phyloP scores from a whole-genome alignment of 371 early-diverging fungal species.

The Mucor irregularis region DNA sequence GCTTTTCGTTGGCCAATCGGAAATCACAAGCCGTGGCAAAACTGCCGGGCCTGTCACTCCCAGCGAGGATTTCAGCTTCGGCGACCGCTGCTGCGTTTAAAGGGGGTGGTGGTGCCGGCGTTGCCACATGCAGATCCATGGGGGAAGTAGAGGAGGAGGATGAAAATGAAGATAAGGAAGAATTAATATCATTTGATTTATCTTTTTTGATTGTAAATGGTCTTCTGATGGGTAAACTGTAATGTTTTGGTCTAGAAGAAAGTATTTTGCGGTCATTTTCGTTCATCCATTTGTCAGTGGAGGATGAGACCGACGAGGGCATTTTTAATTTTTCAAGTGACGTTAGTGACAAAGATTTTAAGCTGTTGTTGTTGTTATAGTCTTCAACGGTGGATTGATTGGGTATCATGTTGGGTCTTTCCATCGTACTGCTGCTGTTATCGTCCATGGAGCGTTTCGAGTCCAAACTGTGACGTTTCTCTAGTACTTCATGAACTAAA shows the following conservation, averaged over 20 bases:
- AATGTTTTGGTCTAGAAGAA: neutral
- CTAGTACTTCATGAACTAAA: conserved; percentile 14
- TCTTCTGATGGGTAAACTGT: conserved; percentile 6
- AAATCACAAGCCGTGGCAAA: conserved; percentile 33
- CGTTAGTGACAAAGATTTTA: neutral
- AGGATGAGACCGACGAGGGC: neutral
- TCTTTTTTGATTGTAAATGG: conserved; percentile 10
- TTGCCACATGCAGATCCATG: too few relatives aligned
- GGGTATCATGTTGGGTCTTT: neutral
- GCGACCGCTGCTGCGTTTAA: conserved; percentile 5
- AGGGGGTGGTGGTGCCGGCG: neutral
- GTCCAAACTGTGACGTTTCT: conserved; percentile 15
- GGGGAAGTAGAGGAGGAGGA: neutral
- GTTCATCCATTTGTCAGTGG: neutral
- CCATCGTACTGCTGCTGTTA: neutral
- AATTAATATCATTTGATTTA: neutral
- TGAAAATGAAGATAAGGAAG: conserved; percentile 3
- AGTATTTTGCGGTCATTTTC: neutral
- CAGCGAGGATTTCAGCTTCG: conserved; percentile 12
- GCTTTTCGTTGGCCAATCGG: conserved; percentile 41
- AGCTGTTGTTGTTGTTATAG: neutral
- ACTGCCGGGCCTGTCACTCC: conserved; percentile 22
- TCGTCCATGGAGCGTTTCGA: neutral
- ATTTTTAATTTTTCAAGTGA: neutral
- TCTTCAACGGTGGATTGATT: neutral